These are phyloP conservation scores for Elaeagnus macrophylla DNA, from an alignment of 306 rosid species.

Conservation along the genomic window DNA sequence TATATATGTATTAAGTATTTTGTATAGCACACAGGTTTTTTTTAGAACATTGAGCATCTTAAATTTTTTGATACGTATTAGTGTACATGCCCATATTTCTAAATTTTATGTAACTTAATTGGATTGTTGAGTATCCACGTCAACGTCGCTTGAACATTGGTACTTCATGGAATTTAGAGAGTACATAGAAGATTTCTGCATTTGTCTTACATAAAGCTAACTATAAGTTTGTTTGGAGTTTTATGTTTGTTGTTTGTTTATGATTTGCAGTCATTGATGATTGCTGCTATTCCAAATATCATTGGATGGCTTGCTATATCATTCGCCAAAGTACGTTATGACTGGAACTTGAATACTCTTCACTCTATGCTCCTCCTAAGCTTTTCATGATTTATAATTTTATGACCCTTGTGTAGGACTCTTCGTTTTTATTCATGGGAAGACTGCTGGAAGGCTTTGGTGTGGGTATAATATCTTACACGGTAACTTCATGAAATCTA, in stretches of 20 bases:
- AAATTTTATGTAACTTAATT: too few species aligned
- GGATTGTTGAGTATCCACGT: too few species aligned
- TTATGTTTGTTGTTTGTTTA: slow-evolving; percentile 9
- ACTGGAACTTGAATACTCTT: neutral
- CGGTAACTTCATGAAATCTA: slow-evolving; percentile 36
- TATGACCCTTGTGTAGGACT: slow-evolving; percentile 38
- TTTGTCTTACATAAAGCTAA: too few species aligned
- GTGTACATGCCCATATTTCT: too few species aligned
- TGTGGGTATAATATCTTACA: slow-evolving; percentile 81
- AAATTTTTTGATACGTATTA: too few species aligned
- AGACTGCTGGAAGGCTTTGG: slow-evolving; percentile 88
- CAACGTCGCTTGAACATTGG: too few species aligned
- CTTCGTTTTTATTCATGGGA: slow-evolving; percentile 73
- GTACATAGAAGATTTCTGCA: too few species aligned
- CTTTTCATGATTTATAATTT: neutral
- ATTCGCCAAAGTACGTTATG: slow-evolving; percentile 42
- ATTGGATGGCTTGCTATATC: slow-evolving; percentile 73
- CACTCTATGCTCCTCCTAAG: neutral
- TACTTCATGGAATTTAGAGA: too few species aligned
- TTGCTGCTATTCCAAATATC: slow-evolving; percentile 63
- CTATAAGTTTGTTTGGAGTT: neutral
- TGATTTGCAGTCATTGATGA: slow-evolving; percentile 58
- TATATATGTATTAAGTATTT: too few species aligned
- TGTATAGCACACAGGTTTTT: too few species aligned
- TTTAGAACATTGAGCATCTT: too few species aligned